Evolutionary conservation across 2,329 filamentous ascomycete genomes (phyloP).

Genomic region (Hortaea sp.): DNA sequence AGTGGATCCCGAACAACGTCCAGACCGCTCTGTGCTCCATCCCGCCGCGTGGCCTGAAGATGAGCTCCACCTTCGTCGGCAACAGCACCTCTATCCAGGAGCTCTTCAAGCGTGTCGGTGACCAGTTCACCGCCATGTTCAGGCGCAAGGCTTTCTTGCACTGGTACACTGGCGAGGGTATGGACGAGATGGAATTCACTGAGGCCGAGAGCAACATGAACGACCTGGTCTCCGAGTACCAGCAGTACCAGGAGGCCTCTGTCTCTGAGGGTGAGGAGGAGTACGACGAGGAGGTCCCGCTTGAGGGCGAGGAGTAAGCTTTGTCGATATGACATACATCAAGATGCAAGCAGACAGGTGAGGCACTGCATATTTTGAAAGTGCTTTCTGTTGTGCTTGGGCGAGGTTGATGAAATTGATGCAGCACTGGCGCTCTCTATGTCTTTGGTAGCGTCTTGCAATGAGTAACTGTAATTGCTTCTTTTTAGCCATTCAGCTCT

Average conservation of each 20-base stretch:
- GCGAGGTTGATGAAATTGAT: neutral
- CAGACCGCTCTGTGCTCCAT: constrained; percentile 99
- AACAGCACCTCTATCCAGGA: constrained; percentile 99
- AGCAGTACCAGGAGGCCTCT: constrained; percentile 99
- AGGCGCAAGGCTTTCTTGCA: constrained; percentile 99
- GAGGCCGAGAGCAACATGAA: constrained; percentile 99
- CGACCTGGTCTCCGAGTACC: constrained; percentile 98
- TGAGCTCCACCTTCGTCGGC: constrained; percentile 97
- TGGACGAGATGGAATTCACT: constrained; percentile 99
- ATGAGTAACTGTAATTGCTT: neutral
- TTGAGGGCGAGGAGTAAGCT: constrained; percentile 60
- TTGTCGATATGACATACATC: neutral
- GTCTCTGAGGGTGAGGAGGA: constrained; percentile 97
- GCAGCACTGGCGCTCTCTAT: neutral
- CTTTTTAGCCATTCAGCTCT: no score
- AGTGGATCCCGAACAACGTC: constrained; percentile 99
- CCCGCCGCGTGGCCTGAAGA: constrained; percentile 93
- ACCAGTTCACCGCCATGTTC: constrained; percentile 99
- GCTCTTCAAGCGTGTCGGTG: constrained; percentile 99
- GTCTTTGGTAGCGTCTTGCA: neutral
- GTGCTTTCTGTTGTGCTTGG: neutral
- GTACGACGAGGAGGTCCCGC: constrained; percentile 73
- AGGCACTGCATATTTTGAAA: no score
- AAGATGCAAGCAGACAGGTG: no score
- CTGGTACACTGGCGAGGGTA: constrained; percentile 99